Evolutionary conservation across 371 early-diverging fungal genomes (phyloP).

Genomic region (Lichtheimia ramosa): DNA sequence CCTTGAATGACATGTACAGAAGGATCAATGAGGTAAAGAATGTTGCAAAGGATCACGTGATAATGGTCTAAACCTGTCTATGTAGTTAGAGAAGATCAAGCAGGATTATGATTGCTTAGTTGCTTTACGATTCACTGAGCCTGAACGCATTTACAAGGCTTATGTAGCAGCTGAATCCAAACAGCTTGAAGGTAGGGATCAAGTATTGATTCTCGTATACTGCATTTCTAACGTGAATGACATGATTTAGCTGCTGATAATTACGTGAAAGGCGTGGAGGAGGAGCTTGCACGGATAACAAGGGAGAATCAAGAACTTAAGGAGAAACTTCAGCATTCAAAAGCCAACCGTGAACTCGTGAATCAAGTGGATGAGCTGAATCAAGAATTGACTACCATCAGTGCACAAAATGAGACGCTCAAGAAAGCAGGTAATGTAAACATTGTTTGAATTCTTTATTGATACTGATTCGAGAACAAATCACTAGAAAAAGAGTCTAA

Average conservation of each 20-base stretch:
- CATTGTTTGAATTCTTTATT: neutral
- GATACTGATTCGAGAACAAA: neutral
- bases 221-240: neutral
- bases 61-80: neutral
- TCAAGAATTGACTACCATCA: neutral
- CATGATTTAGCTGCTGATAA: neutral
- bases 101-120: conserved; percentile 9
- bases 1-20: neutral
- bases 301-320: neutral
- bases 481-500: neutral
- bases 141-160: conserved; percentile 8
- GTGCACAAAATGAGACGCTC: neutral
- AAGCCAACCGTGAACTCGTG: conserved; percentile 3
- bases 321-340: neutral
- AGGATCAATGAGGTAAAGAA: neutral
- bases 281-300: neutral
- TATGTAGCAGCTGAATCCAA: conserved; percentile 5
- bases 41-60: neutral
- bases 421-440: neutral
- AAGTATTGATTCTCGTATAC: neutral
- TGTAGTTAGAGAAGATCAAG: conserved; percentile 3
- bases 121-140: conserved; percentile 11
- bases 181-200: conserved; percentile 7
- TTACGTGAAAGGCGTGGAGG: neutral
- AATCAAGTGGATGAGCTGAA: neutral